A percentile compares a stretch with the other conserved stretches of the same genome.
These are phyloP conservation scores for Calonectria leucothoes DNA, from an alignment of 2,329 filamentous ascomycete species.

Conservation along the genomic window DNA sequence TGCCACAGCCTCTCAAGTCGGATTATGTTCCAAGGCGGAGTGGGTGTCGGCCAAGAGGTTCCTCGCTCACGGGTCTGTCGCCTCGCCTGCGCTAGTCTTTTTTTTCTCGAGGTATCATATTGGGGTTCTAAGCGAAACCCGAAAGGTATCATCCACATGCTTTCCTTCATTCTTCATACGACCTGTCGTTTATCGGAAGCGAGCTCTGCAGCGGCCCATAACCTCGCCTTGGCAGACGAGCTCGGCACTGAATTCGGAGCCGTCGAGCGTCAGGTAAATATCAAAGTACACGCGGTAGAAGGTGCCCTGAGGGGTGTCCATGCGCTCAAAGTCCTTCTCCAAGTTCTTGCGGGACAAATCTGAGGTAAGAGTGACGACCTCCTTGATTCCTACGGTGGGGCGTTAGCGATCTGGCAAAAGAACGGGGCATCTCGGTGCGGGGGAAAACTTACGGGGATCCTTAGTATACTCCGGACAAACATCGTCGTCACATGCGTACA, in stretches of 20 bases:
- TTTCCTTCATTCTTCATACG: conserved; percentile 20
- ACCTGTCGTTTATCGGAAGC: conserved; percentile 72
- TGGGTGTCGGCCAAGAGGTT: conserved; percentile 11
- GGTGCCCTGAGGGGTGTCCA: conserved; percentile 97
- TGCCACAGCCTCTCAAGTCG: conserved; percentile 17
- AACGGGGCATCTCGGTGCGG: background rate
- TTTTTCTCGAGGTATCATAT: conserved; percentile 43
- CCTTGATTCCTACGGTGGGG: conserved; percentile 84
- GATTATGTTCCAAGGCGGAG: background rate
- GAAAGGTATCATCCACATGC: conserved; percentile 37
- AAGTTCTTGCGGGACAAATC: conserved; percentile 98
- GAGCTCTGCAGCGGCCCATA: conserved; percentile 94
- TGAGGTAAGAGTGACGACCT: conserved; percentile 96
- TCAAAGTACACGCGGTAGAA: conserved; percentile 89
- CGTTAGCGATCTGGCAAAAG: conserved; percentile 39
- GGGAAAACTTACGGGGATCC: conserved; percentile 86
- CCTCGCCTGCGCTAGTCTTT: conserved; percentile 23
- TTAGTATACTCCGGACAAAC: conserved; percentile 99
- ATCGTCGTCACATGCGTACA: conserved; percentile 98
- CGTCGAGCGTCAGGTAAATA: conserved; percentile 93
- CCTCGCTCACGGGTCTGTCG: conserved; percentile 5
- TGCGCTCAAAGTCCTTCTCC: conserved; percentile 98
- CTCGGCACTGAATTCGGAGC: conserved; percentile 97
- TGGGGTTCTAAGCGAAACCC: conserved; percentile 38
- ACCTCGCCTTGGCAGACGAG: conserved; percentile 99